phyloP scores from a whole-genome alignment of 78 protist species.

The Dictyostelium citrinum region DNA sequence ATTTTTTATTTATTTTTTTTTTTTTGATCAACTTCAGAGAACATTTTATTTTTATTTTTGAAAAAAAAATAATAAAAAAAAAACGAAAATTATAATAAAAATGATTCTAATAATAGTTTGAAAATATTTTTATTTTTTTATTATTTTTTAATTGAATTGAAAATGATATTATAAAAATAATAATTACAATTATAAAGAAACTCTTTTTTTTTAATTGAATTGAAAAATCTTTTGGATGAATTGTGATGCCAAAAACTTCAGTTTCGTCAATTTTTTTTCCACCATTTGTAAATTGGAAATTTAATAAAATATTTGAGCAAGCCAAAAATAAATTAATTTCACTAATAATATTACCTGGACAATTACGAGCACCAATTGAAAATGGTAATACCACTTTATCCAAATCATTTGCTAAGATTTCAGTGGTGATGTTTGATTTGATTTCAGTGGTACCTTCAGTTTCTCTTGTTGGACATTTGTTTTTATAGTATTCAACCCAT shows the following conservation, averaged over 20 bases:
- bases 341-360: slow-evolving; percentile 18
- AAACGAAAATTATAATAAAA: no score
- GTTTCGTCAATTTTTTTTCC: slow-evolving; percentile 27
- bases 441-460: background rate
- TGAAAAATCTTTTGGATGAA: slow-evolving; percentile 20
- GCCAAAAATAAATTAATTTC: background rate
- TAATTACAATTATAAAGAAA: no score
- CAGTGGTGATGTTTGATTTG: background rate
- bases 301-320: slow-evolving; percentile 36
- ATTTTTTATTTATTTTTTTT: no score
- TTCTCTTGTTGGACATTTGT: background rate
- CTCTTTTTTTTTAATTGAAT: background rate
- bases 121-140: no score
- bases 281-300: background rate
- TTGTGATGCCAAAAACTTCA: slow-evolving; percentile 37
- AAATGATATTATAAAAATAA: background rate
- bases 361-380: slow-evolving; percentile 1
- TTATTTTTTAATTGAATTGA: background rate
- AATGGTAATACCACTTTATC: slow-evolving; percentile 3
- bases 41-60: no score
- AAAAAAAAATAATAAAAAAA: no score
- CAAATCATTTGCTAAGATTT: background rate
- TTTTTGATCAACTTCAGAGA: no score
- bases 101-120: no score
- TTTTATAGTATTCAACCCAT: background rate